These are phyloP conservation scores for Passiflora organensis DNA, from an alignment of 345 rosid genomes.

Conservation along the genomic window DNA sequence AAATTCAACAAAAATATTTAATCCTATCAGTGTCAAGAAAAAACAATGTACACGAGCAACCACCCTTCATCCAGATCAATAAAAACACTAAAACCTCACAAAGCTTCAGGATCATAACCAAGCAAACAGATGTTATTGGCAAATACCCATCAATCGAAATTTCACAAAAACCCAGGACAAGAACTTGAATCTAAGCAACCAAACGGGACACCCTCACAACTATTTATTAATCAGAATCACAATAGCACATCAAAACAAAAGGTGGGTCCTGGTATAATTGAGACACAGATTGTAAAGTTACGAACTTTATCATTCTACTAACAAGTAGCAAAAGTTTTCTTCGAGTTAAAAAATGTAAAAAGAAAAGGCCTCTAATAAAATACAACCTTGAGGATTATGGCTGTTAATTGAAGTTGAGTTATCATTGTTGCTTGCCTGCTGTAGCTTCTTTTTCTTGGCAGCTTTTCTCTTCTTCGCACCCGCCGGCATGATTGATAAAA, in stretches of 20 bases:
- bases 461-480: constrained; percentile 90
- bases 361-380: constrained; percentile 1
- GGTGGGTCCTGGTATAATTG: constrained; percentile 15
- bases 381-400: constrained; percentile 41
- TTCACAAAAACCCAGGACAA: constrained; percentile 8
- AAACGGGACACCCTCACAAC: constrained; percentile 11
- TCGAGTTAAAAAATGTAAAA: too few species aligned
- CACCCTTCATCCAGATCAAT: neutral
- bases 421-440: constrained; percentile 28
- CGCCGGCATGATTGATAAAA: constrained; percentile 66
- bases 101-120: constrained; percentile 5
- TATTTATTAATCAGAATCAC: constrained; percentile 5
- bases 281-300: constrained; percentile 27
- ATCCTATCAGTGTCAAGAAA: neutral
- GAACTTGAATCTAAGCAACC: neutral
- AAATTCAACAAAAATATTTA: neutral
- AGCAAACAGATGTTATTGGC: constrained; percentile 2
- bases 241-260: neutral
- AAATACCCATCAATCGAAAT: constrained; percentile 32
- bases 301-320: neutral
- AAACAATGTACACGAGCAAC: neutral
- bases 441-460: constrained; percentile 77
- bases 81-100: constrained; percentile 3
- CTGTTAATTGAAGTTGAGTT: constrained; percentile 15
- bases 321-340: constrained; percentile 15